Base-by-base conservation (phyloP, 2,329 filamentous ascomycete genomes). In the Mycosphaerella arachidis region DNA sequence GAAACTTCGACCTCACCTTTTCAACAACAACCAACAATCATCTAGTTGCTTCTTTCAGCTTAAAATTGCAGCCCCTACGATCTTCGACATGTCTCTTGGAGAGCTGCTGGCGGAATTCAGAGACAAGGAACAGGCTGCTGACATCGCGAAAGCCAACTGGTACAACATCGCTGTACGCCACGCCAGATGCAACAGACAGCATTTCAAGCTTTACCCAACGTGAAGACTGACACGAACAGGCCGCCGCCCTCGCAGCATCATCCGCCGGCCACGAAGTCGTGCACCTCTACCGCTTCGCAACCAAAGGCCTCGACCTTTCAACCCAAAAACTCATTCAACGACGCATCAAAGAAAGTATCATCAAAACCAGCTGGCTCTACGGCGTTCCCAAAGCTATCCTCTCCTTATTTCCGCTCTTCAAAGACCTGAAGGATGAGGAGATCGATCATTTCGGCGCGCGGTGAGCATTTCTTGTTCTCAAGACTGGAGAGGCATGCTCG, bases 391-490 rank as follows among this genome's bases (percentile, higher is more conserved):
- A 61, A 48, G 58, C 54, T 30, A 48, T 63, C 24, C 53, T 55
- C 6, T 56, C 58, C 9, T 27, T 63, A 4, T 61, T 61, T 24
- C 61, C 58, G 3, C 53, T 63, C 1, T 63, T 63, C 50, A 59
- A 63, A 43, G 58, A 61, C 16, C 46, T 61, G 37, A 56, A 55
- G 43, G 58, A 61, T 3, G 58, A 63, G 16, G 58, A 63, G 29
- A 59, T 59, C 2, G 56, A 63, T 55, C 53, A 58, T 6, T 61
- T 61, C 24, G 56, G 58, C 2, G 56, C 56, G 10, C 51, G 58
- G 48, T 56, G 4, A 43, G 48, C 45, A 33, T 29, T 48, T 3
- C 5, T 6, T 18, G 13, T 12, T 12, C 45, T 3, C 7, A 6
- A 7, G 18, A 20, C 10, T 6, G 20, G 45, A 4, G 24, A 24